These are phyloP conservation scores for Heterobasidion irregulare DNA, from an alignment of 1,284 basidiomycete species.

Conservation along the genomic window DNA sequence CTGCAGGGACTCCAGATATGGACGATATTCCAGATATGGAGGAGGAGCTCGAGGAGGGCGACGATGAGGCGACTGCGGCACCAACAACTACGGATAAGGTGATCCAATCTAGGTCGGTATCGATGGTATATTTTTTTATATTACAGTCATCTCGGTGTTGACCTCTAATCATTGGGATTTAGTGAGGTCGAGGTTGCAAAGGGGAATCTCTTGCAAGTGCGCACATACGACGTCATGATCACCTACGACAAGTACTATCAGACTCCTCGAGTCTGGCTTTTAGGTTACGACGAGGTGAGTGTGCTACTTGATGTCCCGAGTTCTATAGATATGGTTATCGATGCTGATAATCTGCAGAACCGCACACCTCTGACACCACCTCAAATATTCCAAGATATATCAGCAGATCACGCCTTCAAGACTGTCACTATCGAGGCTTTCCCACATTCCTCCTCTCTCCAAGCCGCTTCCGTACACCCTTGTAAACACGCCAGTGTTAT, in stretches of 20 bases:
- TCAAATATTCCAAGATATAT: conserved; percentile 97
- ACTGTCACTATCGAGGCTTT: conserved; percentile 99
- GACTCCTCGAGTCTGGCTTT: conserved; percentile 90
- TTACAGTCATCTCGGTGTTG: background rate
- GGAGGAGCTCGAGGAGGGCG: conserved; percentile 31
- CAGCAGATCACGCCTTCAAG: conserved; percentile 96
- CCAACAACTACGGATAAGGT: conserved; percentile 30
- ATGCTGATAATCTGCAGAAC: conserved; percentile 41
- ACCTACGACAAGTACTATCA: conserved; percentile 99
- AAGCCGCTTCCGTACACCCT: conserved; percentile 90
- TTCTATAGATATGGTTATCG: background rate
- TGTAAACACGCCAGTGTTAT: conserved; percentile 99
- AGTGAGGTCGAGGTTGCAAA: conserved; percentile 59
- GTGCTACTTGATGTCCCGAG: background rate
- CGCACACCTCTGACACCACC: conserved; percentile 78
- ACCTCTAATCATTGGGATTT: conserved; percentile 1
- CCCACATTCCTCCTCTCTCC: conserved; percentile 81
- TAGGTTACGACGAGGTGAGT: conserved; percentile 87
- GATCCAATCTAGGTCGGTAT: conserved; percentile 19
- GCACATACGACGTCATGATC: conserved; percentile 99
- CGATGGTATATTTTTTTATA: background rate
- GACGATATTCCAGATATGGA: conserved; percentile 35
- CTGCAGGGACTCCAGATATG: conserved; percentile 32
- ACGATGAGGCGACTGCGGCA: conserved; percentile 79
- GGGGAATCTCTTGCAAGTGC: conserved; percentile 86